Evolutionary conservation across 108 stramenopile species (phyloP).

Genomic region (Seminavis robusta): DNA sequence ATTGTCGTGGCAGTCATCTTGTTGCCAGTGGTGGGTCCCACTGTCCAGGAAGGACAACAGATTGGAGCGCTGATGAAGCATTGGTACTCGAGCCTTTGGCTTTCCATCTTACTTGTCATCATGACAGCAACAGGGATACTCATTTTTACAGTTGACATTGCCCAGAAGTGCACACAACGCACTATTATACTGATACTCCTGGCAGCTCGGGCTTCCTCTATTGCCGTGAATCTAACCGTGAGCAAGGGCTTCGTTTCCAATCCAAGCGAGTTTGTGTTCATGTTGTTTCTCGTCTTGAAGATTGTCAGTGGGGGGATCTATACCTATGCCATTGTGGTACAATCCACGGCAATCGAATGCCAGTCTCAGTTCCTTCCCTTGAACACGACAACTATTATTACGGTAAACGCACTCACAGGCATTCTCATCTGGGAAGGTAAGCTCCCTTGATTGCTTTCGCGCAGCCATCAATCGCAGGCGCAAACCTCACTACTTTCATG

Average conservation of each 20-base stretch:
- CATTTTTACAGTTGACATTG: constrained; percentile 2
- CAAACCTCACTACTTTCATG: no score
- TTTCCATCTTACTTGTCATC: constrained; percentile 7
- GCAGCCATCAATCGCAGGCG: no score
- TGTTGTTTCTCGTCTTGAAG: constrained; percentile 18
- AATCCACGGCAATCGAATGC: constrained; percentile 26
- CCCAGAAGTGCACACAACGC: neutral
- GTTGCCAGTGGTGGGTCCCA: constrained; percentile 36
- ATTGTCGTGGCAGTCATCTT: constrained; percentile 28
- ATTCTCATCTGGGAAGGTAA: constrained; percentile 43
- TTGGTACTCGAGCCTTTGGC: constrained; percentile 27
- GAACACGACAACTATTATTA: constrained; percentile 26
- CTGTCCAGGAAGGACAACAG: constrained; percentile 16
- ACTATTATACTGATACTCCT: constrained; percentile 15
- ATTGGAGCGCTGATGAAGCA: constrained; percentile 17
- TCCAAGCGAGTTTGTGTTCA: constrained; percentile 4
- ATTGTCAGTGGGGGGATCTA: constrained; percentile 16
- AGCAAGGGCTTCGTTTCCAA: constrained; percentile 13
- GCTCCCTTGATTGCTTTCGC: no score
- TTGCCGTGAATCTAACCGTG: constrained; percentile 26
- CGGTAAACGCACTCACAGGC: constrained; percentile 35
- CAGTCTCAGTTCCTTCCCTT: constrained; percentile 31
- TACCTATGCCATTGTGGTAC: constrained; percentile 34
- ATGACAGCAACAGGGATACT: constrained; percentile 13
- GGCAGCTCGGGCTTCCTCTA: constrained; percentile 21